A percentile compares a stretch with the other conserved stretches of the same genome.
Evolutionary conservation across 192 early-diverging fungal species (phyloP).

Genomic region (Geranomyces michiganensis): DNA sequence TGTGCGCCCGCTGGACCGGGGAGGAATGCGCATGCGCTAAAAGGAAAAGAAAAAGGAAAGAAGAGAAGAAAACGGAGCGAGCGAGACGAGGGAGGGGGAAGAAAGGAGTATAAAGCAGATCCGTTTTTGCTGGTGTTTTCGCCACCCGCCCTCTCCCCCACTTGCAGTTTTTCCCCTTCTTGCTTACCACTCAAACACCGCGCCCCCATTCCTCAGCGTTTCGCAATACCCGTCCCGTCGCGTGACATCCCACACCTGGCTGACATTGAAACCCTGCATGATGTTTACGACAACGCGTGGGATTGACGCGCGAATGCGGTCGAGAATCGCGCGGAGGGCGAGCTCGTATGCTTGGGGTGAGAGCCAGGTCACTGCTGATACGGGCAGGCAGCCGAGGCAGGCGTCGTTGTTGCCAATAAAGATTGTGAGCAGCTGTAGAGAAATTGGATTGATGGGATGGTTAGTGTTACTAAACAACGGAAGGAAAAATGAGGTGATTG

Average conservation of each 20-base stretch:
- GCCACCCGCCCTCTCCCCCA: no score
- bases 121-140: no score
- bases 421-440: constrained; percentile 47
- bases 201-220: constrained; percentile 29
- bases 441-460: no score
- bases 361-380: constrained; percentile 15
- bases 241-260: constrained; percentile 44
- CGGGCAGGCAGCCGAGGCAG: constrained; percentile 47
- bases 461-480: not conserved
- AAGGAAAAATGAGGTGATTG: not conserved
- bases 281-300: constrained; percentile 55
- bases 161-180: no score
- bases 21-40: constrained; percentile 35
- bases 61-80: no score
- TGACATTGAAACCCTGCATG: constrained; percentile 42
- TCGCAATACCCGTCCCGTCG: constrained; percentile 31
- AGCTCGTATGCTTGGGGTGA: constrained; percentile 29
- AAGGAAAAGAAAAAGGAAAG: no score
- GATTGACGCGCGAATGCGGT: constrained; percentile 27
- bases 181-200: constrained; percentile 35
- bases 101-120: no score
- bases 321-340: constrained; percentile 16
- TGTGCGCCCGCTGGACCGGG: constrained; percentile 35
- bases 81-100: no score
- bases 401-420: constrained; percentile 66